Conservation (phyloP, 2,329 filamentous ascomycete species). For the Lasiodiplodia theobromae region DNA sequence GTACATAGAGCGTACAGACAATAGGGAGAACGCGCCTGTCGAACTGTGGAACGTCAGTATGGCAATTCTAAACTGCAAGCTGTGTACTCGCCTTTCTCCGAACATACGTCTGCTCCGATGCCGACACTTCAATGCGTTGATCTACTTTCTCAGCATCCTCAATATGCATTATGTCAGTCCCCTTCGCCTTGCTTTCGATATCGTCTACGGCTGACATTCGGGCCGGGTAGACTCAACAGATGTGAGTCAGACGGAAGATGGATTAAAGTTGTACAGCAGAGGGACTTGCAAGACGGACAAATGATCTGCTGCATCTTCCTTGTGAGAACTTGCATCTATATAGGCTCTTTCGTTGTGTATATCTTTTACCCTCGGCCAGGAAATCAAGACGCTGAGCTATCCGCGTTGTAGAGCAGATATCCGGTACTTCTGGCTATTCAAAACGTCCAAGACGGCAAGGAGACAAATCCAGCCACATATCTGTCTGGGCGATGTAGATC, state of each 20-base stretch:
- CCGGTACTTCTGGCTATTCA: not conserved
- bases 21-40: slow-evolving; percentile 39
- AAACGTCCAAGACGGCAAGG: not conserved
- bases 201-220: not conserved
- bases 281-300: not conserved
- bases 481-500: not conserved
- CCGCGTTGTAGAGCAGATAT: slow-evolving; percentile 16
- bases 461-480: not conserved
- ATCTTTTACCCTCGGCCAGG: slow-evolving; percentile 10
- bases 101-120: not conserved
- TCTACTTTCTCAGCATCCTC: not conserved
- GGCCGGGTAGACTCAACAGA: not conserved
- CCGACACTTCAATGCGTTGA: slow-evolving; percentile 7
- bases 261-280: not conserved
- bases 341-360: not conserved
- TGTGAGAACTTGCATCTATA: not conserved
- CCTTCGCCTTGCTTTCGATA: not conserved
- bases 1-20: slow-evolving; percentile 39
- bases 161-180: not conserved
- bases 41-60: slow-evolving; percentile 29
- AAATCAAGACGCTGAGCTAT: slow-evolving; percentile 5
- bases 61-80: not conserved
- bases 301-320: not conserved
- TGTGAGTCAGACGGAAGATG: not conserved
- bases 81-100: not conserved